Evolutionary conservation across 805 yeast species (phyloP), one percentile per base, ranked within the genome.

Genomic region (Lipomyces anomalus): DNA sequence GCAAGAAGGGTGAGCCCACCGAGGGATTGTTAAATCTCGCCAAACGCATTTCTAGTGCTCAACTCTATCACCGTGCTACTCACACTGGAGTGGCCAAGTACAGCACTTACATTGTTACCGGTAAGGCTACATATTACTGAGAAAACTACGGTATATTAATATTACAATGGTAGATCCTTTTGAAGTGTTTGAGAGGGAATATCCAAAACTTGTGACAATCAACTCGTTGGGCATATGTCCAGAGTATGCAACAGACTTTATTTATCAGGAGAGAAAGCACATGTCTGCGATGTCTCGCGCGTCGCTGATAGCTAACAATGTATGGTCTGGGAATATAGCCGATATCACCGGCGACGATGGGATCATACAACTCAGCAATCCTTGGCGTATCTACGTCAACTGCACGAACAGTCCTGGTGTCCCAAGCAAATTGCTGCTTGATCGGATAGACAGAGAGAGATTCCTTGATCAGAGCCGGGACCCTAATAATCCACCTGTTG

Each of bases 291-390:
- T 89, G 89, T 82, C 95, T 1, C 72, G 85, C 6, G 94, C 95
- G 0, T 75, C 92, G 0, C 73, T 70, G 9, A 67, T 85, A 1
- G 59, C 61, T 13, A 50, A 61, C 6, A 70, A 75, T 40, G 75
- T 88, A 4, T 89, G 90, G 89, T 71, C 82, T 42, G 97, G 97
- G 1, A 90, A 89, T 59, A 68, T 79, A 1, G 78, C 84, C 53
- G 95, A 89, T 64, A 47, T 69, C 61, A 64, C 35, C 60, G 61
- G 48, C 22, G 56, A 45, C 36, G 43, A 26, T 13, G 24, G 37
- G 16, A 58, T 57, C 17, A 16, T 22, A 7, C 9, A 37, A 11
- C 17, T 7, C 16, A 22, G 21, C 5, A 18, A 35, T 7, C 16
- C 32, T 32, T 66, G 67, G 66, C 61, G 63, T 3, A 62, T 68